A percentile compares a stretch with the other conserved stretches of the same genome.
Evolutionary conservation across 2,329 filamentous ascomycete genomes (phyloP).

Genomic region (Shiraia bambusicola): DNA sequence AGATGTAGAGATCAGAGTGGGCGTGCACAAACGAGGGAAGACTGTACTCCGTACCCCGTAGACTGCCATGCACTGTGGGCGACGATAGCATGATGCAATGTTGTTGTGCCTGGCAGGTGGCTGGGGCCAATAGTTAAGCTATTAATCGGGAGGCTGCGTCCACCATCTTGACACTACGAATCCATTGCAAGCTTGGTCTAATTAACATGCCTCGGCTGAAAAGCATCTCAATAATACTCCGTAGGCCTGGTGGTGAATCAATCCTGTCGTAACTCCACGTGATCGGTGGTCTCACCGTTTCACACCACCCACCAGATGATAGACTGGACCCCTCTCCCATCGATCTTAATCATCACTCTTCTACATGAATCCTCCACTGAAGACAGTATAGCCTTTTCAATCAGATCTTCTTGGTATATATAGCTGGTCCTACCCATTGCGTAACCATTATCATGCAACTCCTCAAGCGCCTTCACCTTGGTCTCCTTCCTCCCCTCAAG

Average conservation of each 20-base stretch:
- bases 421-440: too few relatives aligned
- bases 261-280: constrained; percentile 3
- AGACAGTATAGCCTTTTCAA: too few relatives aligned
- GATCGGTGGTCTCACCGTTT: background rate
- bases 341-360: too few relatives aligned
- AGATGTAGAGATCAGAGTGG: constrained; percentile 6
- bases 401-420: too few relatives aligned
- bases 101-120: constrained; percentile 21
- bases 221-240: too few relatives aligned
- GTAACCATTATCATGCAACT: too few relatives aligned
- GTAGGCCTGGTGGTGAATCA: background rate
- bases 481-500: too few relatives aligned
- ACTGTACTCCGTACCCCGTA: too few relatives aligned
- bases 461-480: too few relatives aligned
- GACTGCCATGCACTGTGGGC: constrained; percentile 13
- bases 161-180: background rate
- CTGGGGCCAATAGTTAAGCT: constrained; percentile 32
- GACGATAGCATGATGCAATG: constrained; percentile 36
- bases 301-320: too few relatives aligned
- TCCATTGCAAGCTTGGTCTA: background rate
- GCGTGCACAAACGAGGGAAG: constrained; percentile 13
- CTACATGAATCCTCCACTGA: too few relatives aligned
- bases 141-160: constrained; percentile 17
- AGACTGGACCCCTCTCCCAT: too few relatives aligned
- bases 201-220: background rate